Evolutionary conservation across 192 early-diverging fungal species (phyloP).

Genomic region (Linnemannia zychae): DNA sequence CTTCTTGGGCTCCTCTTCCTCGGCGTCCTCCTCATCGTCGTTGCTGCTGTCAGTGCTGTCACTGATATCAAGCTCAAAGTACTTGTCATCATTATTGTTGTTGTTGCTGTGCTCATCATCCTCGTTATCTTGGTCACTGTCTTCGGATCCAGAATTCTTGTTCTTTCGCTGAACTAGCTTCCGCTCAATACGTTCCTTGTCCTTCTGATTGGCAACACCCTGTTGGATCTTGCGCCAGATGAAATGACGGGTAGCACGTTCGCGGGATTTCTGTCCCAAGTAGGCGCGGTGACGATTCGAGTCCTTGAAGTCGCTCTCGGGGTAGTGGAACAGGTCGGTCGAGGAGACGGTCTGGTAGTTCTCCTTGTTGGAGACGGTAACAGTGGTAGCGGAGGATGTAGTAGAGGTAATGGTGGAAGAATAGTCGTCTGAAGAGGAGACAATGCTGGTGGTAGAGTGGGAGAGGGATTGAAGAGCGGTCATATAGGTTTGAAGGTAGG

Average conservation of each 20-base stretch:
- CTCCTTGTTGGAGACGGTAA: background rate
- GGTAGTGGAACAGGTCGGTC: constrained; percentile 20
- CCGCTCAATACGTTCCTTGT: constrained; percentile 9
- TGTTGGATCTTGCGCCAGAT: constrained; percentile 25
- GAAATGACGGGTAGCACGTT: constrained; percentile 20
- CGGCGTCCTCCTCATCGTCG: background rate
- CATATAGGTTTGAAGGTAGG: constrained; percentile 32
- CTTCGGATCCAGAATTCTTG: background rate
- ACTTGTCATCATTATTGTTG: background rate
- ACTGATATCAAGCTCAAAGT: background rate
- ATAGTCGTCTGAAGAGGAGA: background rate
- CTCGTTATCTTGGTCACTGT: background rate
- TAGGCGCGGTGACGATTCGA: constrained; percentile 12
- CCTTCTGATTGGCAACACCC: background rate
- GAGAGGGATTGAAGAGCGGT: constrained; percentile 11
- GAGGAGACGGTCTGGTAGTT: constrained; percentile 14
- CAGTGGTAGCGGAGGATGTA: background rate
- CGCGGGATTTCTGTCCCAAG: constrained; percentile 10
- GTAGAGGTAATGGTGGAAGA: background rate
- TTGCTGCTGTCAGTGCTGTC: constrained; percentile 1
- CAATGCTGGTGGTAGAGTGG: background rate
- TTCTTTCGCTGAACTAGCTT: constrained; percentile 19
- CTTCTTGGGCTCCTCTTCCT: background rate
- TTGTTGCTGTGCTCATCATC: background rate
- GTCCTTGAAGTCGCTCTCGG: constrained; percentile 18